Evolutionary conservation across 495 filamentous ascomycete genomes (phyloP), one percentile per base, ranked within the genome.

Genomic region (Cenococcum geophilum): DNA sequence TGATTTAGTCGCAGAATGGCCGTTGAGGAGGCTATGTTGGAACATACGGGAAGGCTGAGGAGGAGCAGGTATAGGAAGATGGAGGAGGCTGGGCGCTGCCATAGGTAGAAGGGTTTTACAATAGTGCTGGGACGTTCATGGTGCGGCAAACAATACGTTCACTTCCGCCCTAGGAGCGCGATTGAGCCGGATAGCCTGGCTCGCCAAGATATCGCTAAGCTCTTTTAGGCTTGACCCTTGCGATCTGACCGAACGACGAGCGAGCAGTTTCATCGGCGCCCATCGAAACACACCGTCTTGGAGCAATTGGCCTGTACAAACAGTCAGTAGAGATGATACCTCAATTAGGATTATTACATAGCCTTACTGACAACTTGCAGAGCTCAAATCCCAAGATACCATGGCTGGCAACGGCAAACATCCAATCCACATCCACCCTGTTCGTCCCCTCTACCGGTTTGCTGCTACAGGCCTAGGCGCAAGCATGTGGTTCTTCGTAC

Each of bases 401-500:
- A 85, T 83, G 82, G 80, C 79, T 63, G 79, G 68, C 36, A 51
- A 61, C 55, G 35, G 42, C 61, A 48, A 57, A 37, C 88, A 90
- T 73, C 88, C 88, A 54, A 79, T 89, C 68, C 84, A 89, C 72
- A 73, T 89, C 66, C 86, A 88, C 72, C 86, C 86, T 6, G 79
- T 78, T 40, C 84, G 88, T 57, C 85, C 83, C 56, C 70, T 96
- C 69, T 95, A 97, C 76, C 82, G 89, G 70, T 87, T 89, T 72
- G 79, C 85, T 45, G 93, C 89, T 47, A 97, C 89, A 27, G 87
- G 84, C 56, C 77, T 99, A 53, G 89, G 91, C 62, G 93, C 93
- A 21, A 88, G 86, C 77, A 99, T 97, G 95, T 99, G 93, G 93
- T 97, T 97, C 78, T 97, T 91, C 75, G 93, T 98, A 82, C 8